Base-by-base conservation (phyloP, 345 rosid genomes). In the Cardamine occulta region DNA sequence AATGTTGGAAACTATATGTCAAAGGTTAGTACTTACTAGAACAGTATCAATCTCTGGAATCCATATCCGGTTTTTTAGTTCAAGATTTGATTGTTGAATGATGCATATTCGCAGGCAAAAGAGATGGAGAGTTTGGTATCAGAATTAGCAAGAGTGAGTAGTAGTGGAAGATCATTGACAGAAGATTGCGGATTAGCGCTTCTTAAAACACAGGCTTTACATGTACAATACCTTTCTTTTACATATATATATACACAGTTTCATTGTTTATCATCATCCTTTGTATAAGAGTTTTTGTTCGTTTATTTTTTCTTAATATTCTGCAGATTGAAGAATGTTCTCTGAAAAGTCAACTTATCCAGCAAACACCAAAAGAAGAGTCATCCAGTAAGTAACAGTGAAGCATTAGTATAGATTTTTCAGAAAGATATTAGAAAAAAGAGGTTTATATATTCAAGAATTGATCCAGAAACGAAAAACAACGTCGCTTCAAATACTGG, bases 321-420 rank as follows among this genome's bases (percentile, higher is more conserved):
- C 26, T 73, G 70, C 88, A 92, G 88, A 87, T 82, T 32, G 85
- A 85, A 78, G 96, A 87, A 39, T 85, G 88, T 74, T 84, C 86
- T 84, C 61, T 92, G 47, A 80, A 82, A 17, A 69, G 85, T 48
- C 88, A 88, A 53, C 80, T 86, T 44, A 83, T 93, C 56, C 94
- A 61, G 28, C 48, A 37, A 66, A 52, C 70, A 81, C 21, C 72
- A 75, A 60, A 64, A 49, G 58, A 54, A 40, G 31, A 74, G 9
- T 63, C 54, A 21, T 56, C 37, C 2, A 7, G 31, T 37, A 10
- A 40, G 28, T 57, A 32, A 32, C 35, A 32, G 35, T 32, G 2
- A 32, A 4, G 54, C 9, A 47, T 3, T 28, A 28, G 4, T 3
- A 3, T 29, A 26, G 54, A 62, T 24, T 14, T 1, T 26, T 3